Conservation (phyloP, 2,329 filamentous ascomycete genomes). For the Alternaria sp. region DNA sequence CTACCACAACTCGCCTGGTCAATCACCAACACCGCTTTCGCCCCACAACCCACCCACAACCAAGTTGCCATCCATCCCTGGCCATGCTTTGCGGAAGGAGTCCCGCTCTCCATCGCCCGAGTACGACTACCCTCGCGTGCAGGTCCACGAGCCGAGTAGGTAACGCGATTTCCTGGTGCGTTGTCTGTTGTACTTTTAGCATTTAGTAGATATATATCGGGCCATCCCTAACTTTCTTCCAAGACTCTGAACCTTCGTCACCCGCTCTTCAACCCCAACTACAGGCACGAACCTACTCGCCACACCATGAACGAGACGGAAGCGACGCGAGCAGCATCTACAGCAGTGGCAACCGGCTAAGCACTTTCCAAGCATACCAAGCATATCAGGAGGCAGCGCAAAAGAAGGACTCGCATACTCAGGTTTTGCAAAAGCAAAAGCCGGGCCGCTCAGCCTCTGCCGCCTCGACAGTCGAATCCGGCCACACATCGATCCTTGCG, state of each 20-base stretch:
- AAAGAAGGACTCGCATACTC: neutral
- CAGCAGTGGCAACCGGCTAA: constrained; percentile 33
- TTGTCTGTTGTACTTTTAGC: constrained; percentile 34
- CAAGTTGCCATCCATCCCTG: constrained; percentile 35
- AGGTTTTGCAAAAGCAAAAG: neutral
- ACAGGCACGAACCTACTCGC: constrained; percentile 25
- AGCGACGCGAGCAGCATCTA: constrained; percentile 45
- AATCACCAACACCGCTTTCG: constrained; percentile 33
- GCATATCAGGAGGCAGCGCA: constrained; percentile 16
- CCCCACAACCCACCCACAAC: constrained; percentile 33
- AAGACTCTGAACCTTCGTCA: constrained; percentile 28
- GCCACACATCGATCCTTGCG: constrained; percentile 24
- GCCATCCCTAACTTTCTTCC: constrained; percentile 33
- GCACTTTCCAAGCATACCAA: constrained; percentile 25
- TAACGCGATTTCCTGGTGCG: constrained; percentile 33
- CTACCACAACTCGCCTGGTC: constrained; percentile 31
- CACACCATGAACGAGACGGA: constrained; percentile 34
- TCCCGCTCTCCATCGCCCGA: constrained; percentile 29
- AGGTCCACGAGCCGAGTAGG: constrained; percentile 40
- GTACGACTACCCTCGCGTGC: constrained; percentile 22
- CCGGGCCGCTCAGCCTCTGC: constrained; percentile 21
- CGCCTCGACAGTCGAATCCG: constrained; percentile 23
- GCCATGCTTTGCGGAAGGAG: constrained; percentile 25
- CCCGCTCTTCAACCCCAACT: constrained; percentile 11
- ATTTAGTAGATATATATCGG: constrained; percentile 30